Evolutionary conservation across 768 basidiomycete genomes (phyloP), one percentile per base, ranked within the genome.

Genomic region (Tulasnella sp.): DNA sequence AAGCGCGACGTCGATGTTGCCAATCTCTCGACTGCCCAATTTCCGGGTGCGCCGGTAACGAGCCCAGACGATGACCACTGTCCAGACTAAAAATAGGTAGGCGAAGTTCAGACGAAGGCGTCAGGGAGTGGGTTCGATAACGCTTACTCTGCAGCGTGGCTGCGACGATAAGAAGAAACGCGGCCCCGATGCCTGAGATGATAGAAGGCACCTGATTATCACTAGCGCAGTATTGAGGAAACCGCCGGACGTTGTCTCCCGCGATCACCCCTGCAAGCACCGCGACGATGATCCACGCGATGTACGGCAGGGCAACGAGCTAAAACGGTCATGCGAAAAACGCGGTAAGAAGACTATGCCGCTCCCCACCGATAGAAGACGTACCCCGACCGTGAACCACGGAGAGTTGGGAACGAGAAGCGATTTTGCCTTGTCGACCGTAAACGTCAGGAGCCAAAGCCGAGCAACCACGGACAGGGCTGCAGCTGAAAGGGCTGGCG

Each of bases 21-120:
- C 78, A 18, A 79, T 72, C 39, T 79, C 78, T 73, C 42, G 71
- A 34, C 68, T 68, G 44, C 78, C 73, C n/a, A 79, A 34, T 14
- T 58, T 72, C 38, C 73, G n/a, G 44, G 78, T 74, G 27, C 27
- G 31, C 18, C 78, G 40, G 39, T 79, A 79, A 9, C 78, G 68
- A 34, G 24, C 38, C 36, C 42, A 74, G 38, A 79, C 78, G 4
- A 79, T 74, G 31, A 73, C 3, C 16, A 79, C 1, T 8, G 71
- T 74, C 78, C 78, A 79, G 27, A 19, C 77, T 78, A 10, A 31
- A 52, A 19, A 77, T 8, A 10, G 71, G 71, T 31, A 24, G 19
- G 24, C 31, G 19, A 21, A 0, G 58, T 48, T 48, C 12, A 56
- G 36, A 48, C 8, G 10, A 48, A 34, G 18, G 56, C 31, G 31